phyloP scores from a whole-genome alignment of 2,329 filamentous ascomycete species.

The Eutypa lata region DNA sequence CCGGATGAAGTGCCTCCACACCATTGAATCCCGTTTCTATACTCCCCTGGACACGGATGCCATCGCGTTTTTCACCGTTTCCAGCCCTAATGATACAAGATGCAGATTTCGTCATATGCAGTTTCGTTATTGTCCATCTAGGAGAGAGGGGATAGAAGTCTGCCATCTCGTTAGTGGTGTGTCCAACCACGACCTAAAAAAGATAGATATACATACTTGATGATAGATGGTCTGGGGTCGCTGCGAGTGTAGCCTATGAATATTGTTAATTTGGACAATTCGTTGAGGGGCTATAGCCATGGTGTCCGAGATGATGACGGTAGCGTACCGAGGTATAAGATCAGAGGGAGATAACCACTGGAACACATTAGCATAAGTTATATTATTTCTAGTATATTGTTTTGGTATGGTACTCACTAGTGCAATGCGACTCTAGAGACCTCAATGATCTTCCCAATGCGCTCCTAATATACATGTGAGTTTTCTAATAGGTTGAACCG shows the following conservation, averaged over 20 bases:
- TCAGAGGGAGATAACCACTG: constrained; percentile 93
- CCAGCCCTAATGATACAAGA: constrained; percentile 7
- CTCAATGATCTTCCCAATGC: constrained; percentile 95
- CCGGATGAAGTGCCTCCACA: constrained; percentile 5
- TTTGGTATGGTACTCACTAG: too few species aligned
- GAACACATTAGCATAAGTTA: constrained; percentile 31
- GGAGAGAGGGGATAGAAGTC: constrained; percentile 63
- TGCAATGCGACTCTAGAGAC: constrained; percentile 90
- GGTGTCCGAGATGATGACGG: constrained; percentile 6
- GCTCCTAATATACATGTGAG: constrained; percentile 63
- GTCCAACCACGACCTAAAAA: background rate
- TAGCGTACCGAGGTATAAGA: constrained; percentile 85
- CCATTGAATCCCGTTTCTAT: constrained; percentile 8
- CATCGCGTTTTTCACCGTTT: constrained; percentile 3
- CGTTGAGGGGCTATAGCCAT: background rate
- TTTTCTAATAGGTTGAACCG: background rate
- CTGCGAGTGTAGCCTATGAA: constrained; percentile 83
- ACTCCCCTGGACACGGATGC: constrained; percentile 3
- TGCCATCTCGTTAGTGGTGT: constrained; percentile 29
- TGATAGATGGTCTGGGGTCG: constrained; percentile 77
- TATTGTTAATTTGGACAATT: constrained; percentile 9
- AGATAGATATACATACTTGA: constrained; percentile 42
- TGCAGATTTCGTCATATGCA: constrained; percentile 7
- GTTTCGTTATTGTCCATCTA: constrained; percentile 31
- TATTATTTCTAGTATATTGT: too few species aligned